Evolutionary conservation across 805 yeast genomes (phyloP), one percentile per base, ranked within the genome.

Genomic region (Grigorovia humatica): DNA sequence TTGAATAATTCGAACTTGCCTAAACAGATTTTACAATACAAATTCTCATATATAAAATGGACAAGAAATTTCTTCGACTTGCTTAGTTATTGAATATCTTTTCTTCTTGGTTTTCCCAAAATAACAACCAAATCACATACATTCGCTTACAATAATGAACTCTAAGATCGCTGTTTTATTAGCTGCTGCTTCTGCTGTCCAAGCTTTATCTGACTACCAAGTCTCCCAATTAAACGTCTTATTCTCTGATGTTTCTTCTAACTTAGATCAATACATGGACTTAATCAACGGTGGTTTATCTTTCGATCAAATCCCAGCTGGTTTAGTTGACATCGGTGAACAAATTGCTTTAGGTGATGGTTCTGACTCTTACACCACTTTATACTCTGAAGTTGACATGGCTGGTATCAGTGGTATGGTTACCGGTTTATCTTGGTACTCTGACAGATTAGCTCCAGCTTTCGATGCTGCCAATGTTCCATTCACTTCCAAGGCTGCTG

Each of bases 381-480:
- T 66, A 52, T 67, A 53, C 58, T 18, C 52, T 19, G 52, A 55
- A 48, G 59, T 68, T 47, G 66, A 67, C 55, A 53, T 60, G 51
- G 47, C 48, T 48, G 59, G 56, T 15, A 59, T 67, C 20, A 54
- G 61, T 2, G 46, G 60, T 15, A 61, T 62, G 45, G 58, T 67
- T 32, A 59, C 67, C 27, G 64, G 60, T 35, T 57, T 67, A 44
- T 68, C 70, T 57, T 67, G 70, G 70, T 67, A 62, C 54, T 53
- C 60, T 30, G 43, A 58, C 15, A 61, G 66, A 56, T 48, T 64
- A 23, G 54, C 49, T 30, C 53, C 62, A 9, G 56, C 52, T 45
- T 42, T 57, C 9, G 48, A 46, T 38, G 17, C 54, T 35, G 29
- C 52, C 20, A 35, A 35, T 23, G 46, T 48, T 42, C 17, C 51